Percentiles rank a stretch among this genome's conserved stretches.
phyloP scores from a whole-genome alignment of 2,329 filamentous ascomycete species.

The Fusarium chaquense region DNA sequence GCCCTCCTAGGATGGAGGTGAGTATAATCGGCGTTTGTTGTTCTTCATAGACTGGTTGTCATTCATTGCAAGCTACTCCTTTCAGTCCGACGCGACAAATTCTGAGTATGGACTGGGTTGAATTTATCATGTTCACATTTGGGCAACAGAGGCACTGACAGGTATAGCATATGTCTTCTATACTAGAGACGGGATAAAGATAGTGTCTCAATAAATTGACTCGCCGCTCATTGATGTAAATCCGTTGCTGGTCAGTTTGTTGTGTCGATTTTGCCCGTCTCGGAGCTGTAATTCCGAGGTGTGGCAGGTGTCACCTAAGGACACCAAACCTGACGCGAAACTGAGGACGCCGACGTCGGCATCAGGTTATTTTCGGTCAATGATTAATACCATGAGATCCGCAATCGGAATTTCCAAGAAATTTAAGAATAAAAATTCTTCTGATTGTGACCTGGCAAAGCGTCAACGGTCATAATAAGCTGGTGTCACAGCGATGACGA shows the following conservation, averaged over 20 bases:
- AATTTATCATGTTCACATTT: background rate
- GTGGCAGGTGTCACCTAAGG: background rate
- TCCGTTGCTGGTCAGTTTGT: background rate
- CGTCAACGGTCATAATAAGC: background rate
- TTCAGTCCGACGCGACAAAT: background rate
- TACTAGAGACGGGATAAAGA: background rate
- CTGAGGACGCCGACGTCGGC: constrained; percentile 3
- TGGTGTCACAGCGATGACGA: constrained; percentile 9
- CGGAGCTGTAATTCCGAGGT: constrained; percentile 22
- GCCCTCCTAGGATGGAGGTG: background rate
- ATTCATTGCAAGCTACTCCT: constrained; percentile 6
- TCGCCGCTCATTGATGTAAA: background rate
- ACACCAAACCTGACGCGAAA: background rate
- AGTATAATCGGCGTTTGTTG: constrained; percentile 4
- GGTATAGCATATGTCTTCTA: background rate
- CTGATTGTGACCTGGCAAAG: too few relatives aligned
- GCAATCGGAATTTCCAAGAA: background rate
- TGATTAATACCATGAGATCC: background rate
- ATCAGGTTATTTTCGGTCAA: background rate
- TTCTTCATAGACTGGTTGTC: constrained; percentile 14
- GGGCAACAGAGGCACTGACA: background rate
- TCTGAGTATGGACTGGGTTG: background rate
- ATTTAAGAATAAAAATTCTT: background rate
- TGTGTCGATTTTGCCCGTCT: constrained; percentile 4
- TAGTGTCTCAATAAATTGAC: background rate